These are phyloP conservation scores for Amaranthus cruentus DNA, from an alignment of 148 eudicot genomes.

Conservation along the genomic window DNA sequence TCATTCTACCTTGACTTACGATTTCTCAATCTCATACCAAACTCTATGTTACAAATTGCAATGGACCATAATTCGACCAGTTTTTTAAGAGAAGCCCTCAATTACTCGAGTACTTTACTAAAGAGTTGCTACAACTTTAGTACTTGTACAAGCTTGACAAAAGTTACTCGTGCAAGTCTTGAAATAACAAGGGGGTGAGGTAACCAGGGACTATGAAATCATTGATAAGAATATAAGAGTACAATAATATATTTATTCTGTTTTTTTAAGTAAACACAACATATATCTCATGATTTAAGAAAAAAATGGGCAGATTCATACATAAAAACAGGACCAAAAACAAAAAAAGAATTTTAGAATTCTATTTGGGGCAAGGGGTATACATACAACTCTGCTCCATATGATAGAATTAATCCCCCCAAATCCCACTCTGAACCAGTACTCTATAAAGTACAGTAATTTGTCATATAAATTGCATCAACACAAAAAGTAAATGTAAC, in stretches of 20 bases:
- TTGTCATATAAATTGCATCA: conserved; percentile 11
- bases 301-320: conserved; percentile 10
- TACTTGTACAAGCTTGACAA: too few species aligned
- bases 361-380: neutral
- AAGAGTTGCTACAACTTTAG: too few species aligned
- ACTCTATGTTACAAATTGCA: too few species aligned
- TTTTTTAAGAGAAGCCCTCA: too few species aligned
- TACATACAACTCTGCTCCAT: neutral
- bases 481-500: conserved; percentile 12
- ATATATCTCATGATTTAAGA: neutral
- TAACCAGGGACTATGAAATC: neutral
- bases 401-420: neutral
- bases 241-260: neutral
- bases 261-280: neutral
- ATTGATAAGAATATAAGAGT: neutral
- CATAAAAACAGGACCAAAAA: neutral
- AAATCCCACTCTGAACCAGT: neutral
- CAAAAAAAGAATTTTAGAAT: neutral
- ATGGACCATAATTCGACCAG: too few species aligned
- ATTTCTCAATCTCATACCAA: too few species aligned
- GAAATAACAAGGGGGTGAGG: too few species aligned
- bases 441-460: conserved; percentile 11
- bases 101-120: too few species aligned
- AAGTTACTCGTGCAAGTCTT: too few species aligned
- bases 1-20: too few species aligned